These are phyloP conservation scores for Geranium brycei DNA, from an alignment of 345 rosid genomes.

Conservation along the genomic window DNA sequence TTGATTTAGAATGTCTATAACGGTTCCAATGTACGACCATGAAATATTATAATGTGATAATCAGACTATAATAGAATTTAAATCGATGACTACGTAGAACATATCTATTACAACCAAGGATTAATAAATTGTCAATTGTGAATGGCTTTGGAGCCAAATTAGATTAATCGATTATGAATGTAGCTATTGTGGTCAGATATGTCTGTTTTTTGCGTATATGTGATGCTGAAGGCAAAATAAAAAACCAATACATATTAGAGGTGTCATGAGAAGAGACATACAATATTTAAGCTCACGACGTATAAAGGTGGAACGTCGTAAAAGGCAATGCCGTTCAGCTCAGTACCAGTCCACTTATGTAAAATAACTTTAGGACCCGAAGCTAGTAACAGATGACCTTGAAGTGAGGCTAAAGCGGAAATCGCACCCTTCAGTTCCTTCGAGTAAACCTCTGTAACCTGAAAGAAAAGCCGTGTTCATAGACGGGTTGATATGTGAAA, in stretches of 20 bases:
- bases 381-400: conserved; percentile 89
- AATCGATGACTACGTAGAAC: no score
- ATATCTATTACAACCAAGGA: no score
- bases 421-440: conserved; percentile 94
- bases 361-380: conserved; percentile 90
- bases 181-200: background rate
- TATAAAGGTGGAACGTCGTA: conserved; percentile 89
- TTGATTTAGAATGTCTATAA: background rate
- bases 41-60: no score
- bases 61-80: no score
- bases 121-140: no score
- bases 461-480: conserved; percentile 9
- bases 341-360: conserved; percentile 89
- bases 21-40: background rate
- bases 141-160: no score
- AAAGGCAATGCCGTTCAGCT: conserved; percentile 82
- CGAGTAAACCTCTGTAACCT: conserved; percentile 90
- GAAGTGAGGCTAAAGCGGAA: conserved; percentile 95
- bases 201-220: no score
- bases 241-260: background rate
- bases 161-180: background rate
- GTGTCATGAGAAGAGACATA: conserved; percentile 23
- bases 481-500: background rate
- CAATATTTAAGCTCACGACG: conserved; percentile 93
- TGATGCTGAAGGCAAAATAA: background rate